Percentiles rank a stretch among this genome's conserved stretches.
phyloP scores from a whole-genome alignment of 2,329 filamentous ascomycete genomes.

The Setomelanomma holmii region DNA sequence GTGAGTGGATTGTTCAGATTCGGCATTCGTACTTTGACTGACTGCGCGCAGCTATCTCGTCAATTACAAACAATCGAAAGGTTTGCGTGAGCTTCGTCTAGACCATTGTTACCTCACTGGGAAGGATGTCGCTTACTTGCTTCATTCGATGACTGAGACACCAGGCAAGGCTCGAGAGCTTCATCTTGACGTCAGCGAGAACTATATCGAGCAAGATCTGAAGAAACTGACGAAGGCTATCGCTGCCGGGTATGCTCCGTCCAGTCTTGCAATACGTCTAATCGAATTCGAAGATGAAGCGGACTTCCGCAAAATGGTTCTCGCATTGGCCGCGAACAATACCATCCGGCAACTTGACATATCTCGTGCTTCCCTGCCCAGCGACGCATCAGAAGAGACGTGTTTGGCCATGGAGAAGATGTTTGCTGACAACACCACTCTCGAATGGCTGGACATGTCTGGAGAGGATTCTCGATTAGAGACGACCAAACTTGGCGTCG shows the following conservation, averaged over 20 bases:
- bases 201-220: conserved; percentile 62
- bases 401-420: conserved; percentile 68
- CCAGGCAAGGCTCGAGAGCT: conserved; percentile 62
- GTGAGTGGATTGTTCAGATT: conserved; percentile 17
- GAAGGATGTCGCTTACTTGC: conserved; percentile 68
- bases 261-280: conserved; percentile 70
- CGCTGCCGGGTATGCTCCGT: conserved; percentile 61
- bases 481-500: conserved; percentile 71
- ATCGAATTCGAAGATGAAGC: conserved; percentile 72
- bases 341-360: conserved; percentile 71
- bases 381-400: conserved; percentile 72
- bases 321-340: conserved; percentile 67
- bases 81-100: conserved; percentile 67
- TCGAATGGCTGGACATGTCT: conserved; percentile 73
- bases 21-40: not conserved
- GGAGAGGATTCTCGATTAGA: conserved; percentile 76
- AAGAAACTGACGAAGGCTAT: conserved; percentile 62
- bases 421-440: conserved; percentile 71
- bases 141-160: conserved; percentile 66
- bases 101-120: conserved; percentile 73
- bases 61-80: conserved; percentile 64
- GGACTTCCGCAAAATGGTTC: conserved; percentile 68
- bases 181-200: conserved; percentile 72
- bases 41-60: conserved; percentile 65
- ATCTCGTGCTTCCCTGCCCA: conserved; percentile 72